phyloP scores from a whole-genome alignment of 768 basidiomycete genomes.

The Rickenella mellea region DNA sequence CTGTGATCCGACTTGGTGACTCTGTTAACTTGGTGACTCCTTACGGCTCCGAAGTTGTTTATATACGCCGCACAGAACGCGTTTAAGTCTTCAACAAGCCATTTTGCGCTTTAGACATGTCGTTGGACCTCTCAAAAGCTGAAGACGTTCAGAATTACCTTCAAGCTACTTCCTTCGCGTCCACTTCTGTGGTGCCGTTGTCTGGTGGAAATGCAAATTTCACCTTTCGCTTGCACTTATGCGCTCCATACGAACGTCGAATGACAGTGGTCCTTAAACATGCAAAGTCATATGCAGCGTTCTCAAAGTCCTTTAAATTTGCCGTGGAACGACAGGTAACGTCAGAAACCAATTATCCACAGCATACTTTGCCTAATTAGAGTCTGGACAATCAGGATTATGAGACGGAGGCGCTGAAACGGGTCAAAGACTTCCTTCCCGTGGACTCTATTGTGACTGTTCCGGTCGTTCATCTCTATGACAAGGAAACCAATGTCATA shows the following conservation, averaged over 20 bases:
- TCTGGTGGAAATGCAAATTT: conserved; percentile 49
- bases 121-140: conserved; percentile 19
- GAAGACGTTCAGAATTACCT: conserved; percentile 34
- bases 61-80: too few relatives aligned
- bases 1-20: too few relatives aligned
- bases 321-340: conserved; percentile 44
- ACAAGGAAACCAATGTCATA: conserved; percentile 37
- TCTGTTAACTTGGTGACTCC: too few relatives aligned
- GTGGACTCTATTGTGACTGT: conserved; percentile 32
- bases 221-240: conserved; percentile 43
- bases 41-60: too few relatives aligned
- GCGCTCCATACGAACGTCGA: conserved; percentile 27
- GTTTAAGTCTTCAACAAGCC: too few relatives aligned
- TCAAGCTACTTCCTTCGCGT: conserved; percentile 35
- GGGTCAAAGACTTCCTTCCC: conserved; percentile 29
- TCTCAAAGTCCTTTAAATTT: conserved; percentile 17
- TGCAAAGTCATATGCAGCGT: conserved; percentile 33
- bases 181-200: conserved; percentile 28
- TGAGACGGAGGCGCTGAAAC: conserved; percentile 41
- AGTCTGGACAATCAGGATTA: conserved; percentile 14
- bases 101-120: too few relatives aligned
- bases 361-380: background rate
- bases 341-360: background rate
- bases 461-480: conserved; percentile 40
- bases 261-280: conserved; percentile 52